Percentiles rank a stretch among this genome's conserved stretches.
Evolutionary conservation across 441 rosid genomes (phyloP).

Genomic region (Adansonia rubrostipa): DNA sequence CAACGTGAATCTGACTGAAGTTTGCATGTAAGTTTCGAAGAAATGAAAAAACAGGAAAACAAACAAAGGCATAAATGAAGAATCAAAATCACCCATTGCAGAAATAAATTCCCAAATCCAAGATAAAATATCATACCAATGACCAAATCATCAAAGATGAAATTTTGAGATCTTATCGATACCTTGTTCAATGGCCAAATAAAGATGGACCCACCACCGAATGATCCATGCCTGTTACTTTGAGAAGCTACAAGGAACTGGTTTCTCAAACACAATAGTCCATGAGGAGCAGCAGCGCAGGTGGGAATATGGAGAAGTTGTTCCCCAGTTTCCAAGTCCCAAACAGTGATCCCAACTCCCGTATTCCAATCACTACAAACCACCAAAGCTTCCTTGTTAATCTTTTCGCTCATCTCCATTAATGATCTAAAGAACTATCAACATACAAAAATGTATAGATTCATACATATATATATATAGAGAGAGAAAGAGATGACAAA

Average conservation of each 20-base stretch:
- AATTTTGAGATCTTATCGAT: not conserved
- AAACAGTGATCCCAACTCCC: constrained; percentile 44
- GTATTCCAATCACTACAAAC: constrained; percentile 49
- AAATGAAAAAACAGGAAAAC: not conserved
- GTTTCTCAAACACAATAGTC: constrained; percentile 42
- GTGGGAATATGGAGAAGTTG: constrained; percentile 48
- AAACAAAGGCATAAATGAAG: not conserved
- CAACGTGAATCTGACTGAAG: not conserved
- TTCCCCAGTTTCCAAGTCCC: constrained; percentile 50
- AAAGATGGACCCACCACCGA: constrained; percentile 54
- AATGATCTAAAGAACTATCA: not conserved
- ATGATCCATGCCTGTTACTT: constrained; percentile 45
- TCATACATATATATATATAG: not conserved
- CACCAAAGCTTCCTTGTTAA: constrained; percentile 43
- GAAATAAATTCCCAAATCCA: not conserved
- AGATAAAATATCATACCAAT: not conserved
- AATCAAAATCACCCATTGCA: not conserved
- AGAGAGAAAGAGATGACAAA: not conserved
- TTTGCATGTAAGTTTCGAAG: not conserved
- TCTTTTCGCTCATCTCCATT: constrained; percentile 31
- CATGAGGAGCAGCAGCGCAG: constrained; percentile 54
- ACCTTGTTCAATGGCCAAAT: constrained; percentile 58
- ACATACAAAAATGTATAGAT: not conserved
- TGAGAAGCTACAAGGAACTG: constrained; percentile 56
- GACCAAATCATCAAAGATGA: not conserved